These are phyloP conservation scores for Metschnikowia bowlesiae DNA, from an alignment of 805 yeast genomes.

Conservation along the genomic window DNA sequence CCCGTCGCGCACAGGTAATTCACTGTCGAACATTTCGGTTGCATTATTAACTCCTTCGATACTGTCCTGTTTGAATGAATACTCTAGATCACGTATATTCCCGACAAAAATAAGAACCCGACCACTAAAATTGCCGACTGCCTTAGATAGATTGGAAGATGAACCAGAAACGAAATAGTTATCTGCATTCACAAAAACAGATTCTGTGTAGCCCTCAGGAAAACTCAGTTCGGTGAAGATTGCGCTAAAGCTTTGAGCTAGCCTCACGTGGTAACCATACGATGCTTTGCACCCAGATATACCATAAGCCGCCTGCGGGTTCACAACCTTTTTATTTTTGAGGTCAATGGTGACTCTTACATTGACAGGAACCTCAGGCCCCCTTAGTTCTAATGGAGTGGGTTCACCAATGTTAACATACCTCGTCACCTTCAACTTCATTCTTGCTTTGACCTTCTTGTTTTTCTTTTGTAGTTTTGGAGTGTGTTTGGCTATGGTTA, in stretches of 20 bases:
- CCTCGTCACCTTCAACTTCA: constrained; percentile 55
- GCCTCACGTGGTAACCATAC: constrained; percentile 72
- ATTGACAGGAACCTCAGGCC: constrained; percentile 61
- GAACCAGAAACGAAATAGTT: constrained; percentile 46
- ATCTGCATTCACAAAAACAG: constrained; percentile 64
- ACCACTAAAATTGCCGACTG: constrained; percentile 14
- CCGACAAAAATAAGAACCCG: constrained; percentile 57
- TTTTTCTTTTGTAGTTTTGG: constrained; percentile 37
- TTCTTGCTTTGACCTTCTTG: constrained; percentile 36
- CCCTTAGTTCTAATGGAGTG: constrained; percentile 52
- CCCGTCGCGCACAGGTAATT: constrained; percentile 48
- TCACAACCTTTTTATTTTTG: constrained; percentile 56
- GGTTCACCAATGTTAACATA: constrained; percentile 72
- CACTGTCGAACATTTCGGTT: constrained; percentile 66
- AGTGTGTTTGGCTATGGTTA: constrained; percentile 43
- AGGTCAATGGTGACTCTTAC: constrained; percentile 80
- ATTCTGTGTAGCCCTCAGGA: constrained; percentile 62
- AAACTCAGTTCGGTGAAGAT: constrained; percentile 68
- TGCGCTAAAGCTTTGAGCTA: constrained; percentile 55
- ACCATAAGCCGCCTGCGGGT: constrained; percentile 70
- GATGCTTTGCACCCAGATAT: constrained; percentile 53
- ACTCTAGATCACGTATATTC: constrained; percentile 53
- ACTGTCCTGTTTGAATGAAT: constrained; percentile 50
- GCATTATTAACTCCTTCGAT: constrained; percentile 53
- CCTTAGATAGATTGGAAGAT: constrained; percentile 21